phyloP scores from a whole-genome alignment of 2,329 filamentous ascomycete genomes.

The Colletotrichum navitas region DNA sequence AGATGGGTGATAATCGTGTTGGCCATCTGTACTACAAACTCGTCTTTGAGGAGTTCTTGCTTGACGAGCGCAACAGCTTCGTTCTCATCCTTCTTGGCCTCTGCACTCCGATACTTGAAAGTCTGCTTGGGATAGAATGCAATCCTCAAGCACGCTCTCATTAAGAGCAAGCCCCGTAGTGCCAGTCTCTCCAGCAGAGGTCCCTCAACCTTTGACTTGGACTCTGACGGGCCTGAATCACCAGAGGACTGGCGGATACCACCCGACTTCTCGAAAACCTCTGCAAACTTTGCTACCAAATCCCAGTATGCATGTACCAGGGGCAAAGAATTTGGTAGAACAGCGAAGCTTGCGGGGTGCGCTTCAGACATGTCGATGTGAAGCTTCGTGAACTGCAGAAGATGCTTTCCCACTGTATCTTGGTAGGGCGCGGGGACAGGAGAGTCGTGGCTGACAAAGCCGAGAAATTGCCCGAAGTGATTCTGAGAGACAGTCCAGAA shows the following conservation, averaged over 20 bases:
- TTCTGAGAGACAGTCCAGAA: constrained; percentile 85
- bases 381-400: constrained; percentile 91
- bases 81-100: constrained; percentile 82
- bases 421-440: constrained; percentile 66
- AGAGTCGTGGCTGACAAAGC: constrained; percentile 70
- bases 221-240: constrained; percentile 49
- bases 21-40: constrained; percentile 84
- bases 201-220: constrained; percentile 67
- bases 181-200: constrained; percentile 82
- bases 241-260: constrained; percentile 63
- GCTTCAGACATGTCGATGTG: constrained; percentile 86
- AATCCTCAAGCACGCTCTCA: constrained; percentile 87
- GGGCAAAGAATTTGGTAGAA: constrained; percentile 82
- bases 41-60: constrained; percentile 78
- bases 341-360: constrained; percentile 85
- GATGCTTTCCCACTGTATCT: constrained; percentile 82
- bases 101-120: constrained; percentile 83
- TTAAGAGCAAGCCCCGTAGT: constrained; percentile 83
- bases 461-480: constrained; percentile 83
- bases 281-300: constrained; percentile 80
- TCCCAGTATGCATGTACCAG: constrained; percentile 89
- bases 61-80: constrained; percentile 78
- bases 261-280: constrained; percentile 75
- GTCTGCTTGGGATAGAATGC: constrained; percentile 84
- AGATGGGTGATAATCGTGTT: constrained; percentile 88